phyloP scores from a whole-genome alignment of 1,139 yeast genomes.

The Yamadazyma siamensis region DNA sequence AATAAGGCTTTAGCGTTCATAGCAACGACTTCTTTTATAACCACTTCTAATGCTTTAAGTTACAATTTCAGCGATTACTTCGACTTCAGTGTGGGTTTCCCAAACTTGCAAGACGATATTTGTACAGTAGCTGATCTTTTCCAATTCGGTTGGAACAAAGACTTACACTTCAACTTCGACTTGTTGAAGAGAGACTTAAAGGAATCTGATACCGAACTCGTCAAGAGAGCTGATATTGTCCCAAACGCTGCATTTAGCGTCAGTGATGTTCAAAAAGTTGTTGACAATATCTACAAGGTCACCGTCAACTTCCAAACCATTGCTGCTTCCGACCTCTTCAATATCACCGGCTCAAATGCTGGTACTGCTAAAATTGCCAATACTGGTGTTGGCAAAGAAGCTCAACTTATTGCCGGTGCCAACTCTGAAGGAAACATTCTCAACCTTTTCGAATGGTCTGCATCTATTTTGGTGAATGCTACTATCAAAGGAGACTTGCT shows the following conservation, averaged over 20 bases:
- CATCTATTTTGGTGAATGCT: conserved; percentile 22
- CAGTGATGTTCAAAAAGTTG: conserved; percentile 22
- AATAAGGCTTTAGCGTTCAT: conserved; percentile 12
- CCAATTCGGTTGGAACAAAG: conserved; percentile 11
- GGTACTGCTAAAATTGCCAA: conserved; percentile 18
- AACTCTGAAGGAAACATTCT: conserved; percentile 18
- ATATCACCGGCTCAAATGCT: conserved; percentile 20
- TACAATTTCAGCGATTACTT: conserved; percentile 10
- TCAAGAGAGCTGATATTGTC: conserved; percentile 15
- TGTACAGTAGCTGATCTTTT: conserved; percentile 11
- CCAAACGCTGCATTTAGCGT: conserved; percentile 29
- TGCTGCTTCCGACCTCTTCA: conserved; percentile 20
- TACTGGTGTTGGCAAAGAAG: conserved; percentile 14
- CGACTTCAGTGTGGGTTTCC: conserved; percentile 12
- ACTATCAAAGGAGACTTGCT: conserved; percentile 17
- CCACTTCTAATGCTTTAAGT: conserved; percentile 9
- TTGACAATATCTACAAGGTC: conserved; percentile 25
- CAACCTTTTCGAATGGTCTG: conserved; percentile 26
- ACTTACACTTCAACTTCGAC: conserved; percentile 9
- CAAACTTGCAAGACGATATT: conserved; percentile 5
- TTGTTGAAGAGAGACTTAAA: conserved; percentile 10
- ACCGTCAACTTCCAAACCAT: conserved; percentile 22
- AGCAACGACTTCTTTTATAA: conserved; percentile 12
- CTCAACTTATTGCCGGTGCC: conserved; percentile 15
- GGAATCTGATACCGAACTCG: conserved; percentile 4